A percentile compares a stretch with the other conserved stretches of the same genome.
phyloP scores from a whole-genome alignment of 2,329 filamentous ascomycete genomes.

The Monosporascus sp. region DNA sequence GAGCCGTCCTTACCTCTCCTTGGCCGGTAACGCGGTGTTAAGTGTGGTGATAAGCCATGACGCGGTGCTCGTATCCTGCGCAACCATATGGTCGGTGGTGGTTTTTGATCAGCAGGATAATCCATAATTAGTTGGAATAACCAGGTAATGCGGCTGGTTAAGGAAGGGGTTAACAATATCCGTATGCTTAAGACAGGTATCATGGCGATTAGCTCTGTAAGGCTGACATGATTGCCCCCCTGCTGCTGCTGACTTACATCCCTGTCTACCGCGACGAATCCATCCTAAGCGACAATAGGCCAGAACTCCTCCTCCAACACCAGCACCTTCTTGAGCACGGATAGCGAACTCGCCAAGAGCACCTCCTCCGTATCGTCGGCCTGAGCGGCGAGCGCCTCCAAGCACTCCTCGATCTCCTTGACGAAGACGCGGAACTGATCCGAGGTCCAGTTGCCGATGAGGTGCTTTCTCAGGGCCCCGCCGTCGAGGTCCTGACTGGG shows the following conservation, averaged over 20 bases:
- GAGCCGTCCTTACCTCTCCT: too few species aligned
- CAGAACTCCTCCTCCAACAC: conserved; percentile 55
- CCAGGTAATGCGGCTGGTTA: too few species aligned
- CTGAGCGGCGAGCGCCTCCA: conserved; percentile 23
- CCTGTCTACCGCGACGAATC: too few species aligned
- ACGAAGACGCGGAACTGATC: conserved; percentile 50
- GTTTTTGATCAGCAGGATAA: too few species aligned
- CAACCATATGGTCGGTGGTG: too few species aligned
- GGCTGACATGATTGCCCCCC: background rate
- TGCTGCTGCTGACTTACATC: background rate
- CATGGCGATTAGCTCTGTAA: too few species aligned
- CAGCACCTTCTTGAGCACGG: conserved; percentile 45
- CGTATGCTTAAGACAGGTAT: too few species aligned
- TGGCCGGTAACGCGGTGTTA: too few species aligned
- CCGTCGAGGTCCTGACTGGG: conserved; percentile 52
- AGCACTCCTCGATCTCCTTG: conserved; percentile 30
- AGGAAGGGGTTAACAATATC: too few species aligned
- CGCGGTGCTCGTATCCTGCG: too few species aligned
- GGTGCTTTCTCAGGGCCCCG: conserved; percentile 56
- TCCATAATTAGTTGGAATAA: too few species aligned
- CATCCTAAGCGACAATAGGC: conserved; percentile 33
- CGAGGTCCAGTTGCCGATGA: conserved; percentile 66
- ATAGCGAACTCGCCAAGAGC: conserved; percentile 34
- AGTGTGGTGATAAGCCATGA: too few species aligned
- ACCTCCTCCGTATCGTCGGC: conserved; percentile 25